Conservation (phyloP, 768 basidiomycete species). For the Xerocomus brunneocitrinus region DNA sequence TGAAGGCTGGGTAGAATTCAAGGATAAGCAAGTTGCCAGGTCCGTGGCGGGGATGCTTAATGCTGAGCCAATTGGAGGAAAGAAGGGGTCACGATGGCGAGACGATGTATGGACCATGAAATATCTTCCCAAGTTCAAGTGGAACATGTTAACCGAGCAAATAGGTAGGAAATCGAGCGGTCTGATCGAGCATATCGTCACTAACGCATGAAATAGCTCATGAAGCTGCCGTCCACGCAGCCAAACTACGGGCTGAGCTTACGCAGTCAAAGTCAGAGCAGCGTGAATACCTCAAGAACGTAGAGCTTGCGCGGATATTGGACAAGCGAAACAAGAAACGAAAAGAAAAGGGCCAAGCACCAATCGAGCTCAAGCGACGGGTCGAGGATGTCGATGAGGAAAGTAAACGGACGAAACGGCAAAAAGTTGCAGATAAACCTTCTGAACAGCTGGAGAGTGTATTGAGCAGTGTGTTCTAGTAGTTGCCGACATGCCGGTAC, state of each 20-base stretch:
- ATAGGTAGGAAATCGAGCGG: slow-evolving; percentile 66
- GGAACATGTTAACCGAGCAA: slow-evolving; percentile 98
- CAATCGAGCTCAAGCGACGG: slow-evolving; percentile 27
- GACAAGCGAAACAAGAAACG: slow-evolving; percentile 75
- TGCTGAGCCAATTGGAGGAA: slow-evolving; percentile 91
- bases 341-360: slow-evolving; percentile 51
- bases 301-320: slow-evolving; percentile 84
- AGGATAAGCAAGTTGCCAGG: slow-evolving; percentile 87
- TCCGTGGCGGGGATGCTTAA: slow-evolving; percentile 94
- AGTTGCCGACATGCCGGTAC: slow-evolving; percentile 12
- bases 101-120: slow-evolving; percentile 99
- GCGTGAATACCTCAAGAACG: slow-evolving; percentile 87
- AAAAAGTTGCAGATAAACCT: slow-evolving; percentile 2
- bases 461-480: slow-evolving; percentile 50
- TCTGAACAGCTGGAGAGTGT: slow-evolving; percentile 38
- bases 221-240: slow-evolving; percentile 83
- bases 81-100: slow-evolving; percentile 85
- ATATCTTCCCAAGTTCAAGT: slow-evolving; percentile 95
- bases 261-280: slow-evolving; percentile 86
- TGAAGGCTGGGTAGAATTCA: slow-evolving; percentile 99
- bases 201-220: slow-evolving; percentile 56
- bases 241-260: slow-evolving; percentile 88
- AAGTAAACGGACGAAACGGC: slow-evolving; percentile 13
- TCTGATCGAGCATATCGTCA: not conserved
- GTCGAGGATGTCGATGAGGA: slow-evolving; percentile 2